A percentile compares a stretch with the other conserved stretches of the same genome.
phyloP scores from a whole-genome alignment of 192 early-diverging fungal species.

The Coemansia sp. region DNA sequence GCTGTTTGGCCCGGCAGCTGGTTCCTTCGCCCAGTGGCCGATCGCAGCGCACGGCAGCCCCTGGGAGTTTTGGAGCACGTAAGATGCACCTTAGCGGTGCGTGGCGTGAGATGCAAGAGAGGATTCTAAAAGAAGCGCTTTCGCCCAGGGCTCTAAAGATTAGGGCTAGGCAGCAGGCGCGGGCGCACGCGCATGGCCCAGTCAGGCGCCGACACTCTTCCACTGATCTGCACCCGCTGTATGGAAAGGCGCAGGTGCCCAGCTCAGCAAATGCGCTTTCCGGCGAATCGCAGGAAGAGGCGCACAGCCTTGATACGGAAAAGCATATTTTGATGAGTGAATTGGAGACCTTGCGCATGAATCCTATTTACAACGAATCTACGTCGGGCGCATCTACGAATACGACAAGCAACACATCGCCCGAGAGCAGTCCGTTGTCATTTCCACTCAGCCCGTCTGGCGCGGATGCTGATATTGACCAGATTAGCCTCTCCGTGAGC shows the following conservation, averaged over 20 bases:
- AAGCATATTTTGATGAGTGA: slow-evolving; percentile 32
- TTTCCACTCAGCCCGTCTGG: neutral
- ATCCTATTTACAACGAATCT: slow-evolving; percentile 34
- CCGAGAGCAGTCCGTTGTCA: slow-evolving; percentile 11
- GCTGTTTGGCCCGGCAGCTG: slow-evolving; percentile 61
- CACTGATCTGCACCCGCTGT: slow-evolving; percentile 55
- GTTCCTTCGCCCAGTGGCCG: slow-evolving; percentile 24
- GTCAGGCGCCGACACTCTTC: slow-evolving; percentile 59
- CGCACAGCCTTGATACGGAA: slow-evolving; percentile 44
- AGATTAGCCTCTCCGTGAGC: neutral
- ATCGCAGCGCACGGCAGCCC: slow-evolving; percentile 44
- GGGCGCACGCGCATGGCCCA: slow-evolving; percentile 35
- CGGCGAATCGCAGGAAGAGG: slow-evolving; percentile 31
- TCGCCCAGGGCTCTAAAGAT: slow-evolving; percentile 81
- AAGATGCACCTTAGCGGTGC: slow-evolving; percentile 58
- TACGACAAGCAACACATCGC: slow-evolving; percentile 17
- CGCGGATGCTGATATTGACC: slow-evolving; percentile 1
- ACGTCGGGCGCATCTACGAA: slow-evolving; percentile 28
- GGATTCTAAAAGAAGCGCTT: slow-evolving; percentile 89
- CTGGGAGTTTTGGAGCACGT: slow-evolving; percentile 54
- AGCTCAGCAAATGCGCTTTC: slow-evolving; percentile 12
- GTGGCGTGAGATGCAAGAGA: slow-evolving; percentile 80
- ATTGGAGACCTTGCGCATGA: slow-evolving; percentile 42
- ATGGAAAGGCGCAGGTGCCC: slow-evolving; percentile 15
- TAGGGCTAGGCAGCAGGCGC: slow-evolving; percentile 67